Base-by-base conservation (phyloP, 345 rosid genomes). In the Lagerstroemia speciosa region DNA sequence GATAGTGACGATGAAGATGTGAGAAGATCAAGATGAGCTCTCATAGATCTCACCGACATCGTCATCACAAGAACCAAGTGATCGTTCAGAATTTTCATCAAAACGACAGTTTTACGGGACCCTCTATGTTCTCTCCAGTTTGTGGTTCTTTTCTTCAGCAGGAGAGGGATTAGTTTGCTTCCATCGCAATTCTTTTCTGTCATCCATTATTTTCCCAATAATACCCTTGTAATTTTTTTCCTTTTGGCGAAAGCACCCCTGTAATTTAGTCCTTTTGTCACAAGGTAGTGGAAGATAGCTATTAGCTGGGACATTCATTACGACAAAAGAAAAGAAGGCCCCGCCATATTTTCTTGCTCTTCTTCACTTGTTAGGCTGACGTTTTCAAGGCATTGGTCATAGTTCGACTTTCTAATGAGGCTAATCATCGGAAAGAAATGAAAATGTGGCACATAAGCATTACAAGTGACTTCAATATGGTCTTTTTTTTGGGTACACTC, bases 1-100 rank as follows among this genome's bases (percentile, higher is more conserved):
- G 96, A 80, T 76, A 88, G 77, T 5, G 76, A 87, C 3, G 87
- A 89, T 20, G 97, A 87, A 53, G 84, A 82, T 12, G 93, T 91
- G 62, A 81, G 70, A 70, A 87, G 65, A 79, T 89, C 97, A 9
- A 88, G 98, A 75, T 86, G 91, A 46, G 99, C 98, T 32, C 88
- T 94, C 32, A 30, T 88, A 31, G 99, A 94, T 70, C 83, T 91
- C 53, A 87, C 99, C 61, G 86, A 81, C 33, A 86, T 80, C 77
- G 97, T 89, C 73, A 81, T 91, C 67, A 82, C 84, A 26, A 85
- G 99, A 81, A 91, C 80, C 72, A 89, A 88, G 78, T 89, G 66
- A 76, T 58, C 5, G 19, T 8, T 22, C 6, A 19, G 55, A 48
- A 48, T 6, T 48, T 24, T 48, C 55, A 48, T 22, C 8, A 8